Evolutionary conservation across 768 basidiomycete genomes (phyloP).

Genomic region (Sutorius australiensis): DNA sequence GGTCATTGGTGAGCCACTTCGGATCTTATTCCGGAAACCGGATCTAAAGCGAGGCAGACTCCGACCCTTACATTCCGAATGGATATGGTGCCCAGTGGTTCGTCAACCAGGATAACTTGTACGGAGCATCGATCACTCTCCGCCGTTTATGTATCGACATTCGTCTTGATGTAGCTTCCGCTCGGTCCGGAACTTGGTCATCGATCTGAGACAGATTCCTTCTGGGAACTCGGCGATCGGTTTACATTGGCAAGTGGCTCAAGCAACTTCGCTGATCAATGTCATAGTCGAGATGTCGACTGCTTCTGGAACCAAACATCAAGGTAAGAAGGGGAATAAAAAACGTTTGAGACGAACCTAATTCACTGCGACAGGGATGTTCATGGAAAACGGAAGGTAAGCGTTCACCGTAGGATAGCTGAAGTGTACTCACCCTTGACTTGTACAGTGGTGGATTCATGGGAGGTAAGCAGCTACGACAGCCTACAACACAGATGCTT

Average conservation of each 20-base stretch:
- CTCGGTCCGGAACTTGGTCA: constrained; percentile 69
- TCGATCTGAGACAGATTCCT: constrained; percentile 60
- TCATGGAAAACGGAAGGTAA: constrained; percentile 72
- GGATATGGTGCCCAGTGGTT: constrained; percentile 36
- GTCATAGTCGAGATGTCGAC: constrained; percentile 71
- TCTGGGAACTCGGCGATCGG: constrained; percentile 55
- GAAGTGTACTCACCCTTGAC: background rate
- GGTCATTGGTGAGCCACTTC: constrained; percentile 54
- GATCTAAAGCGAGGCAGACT: constrained; percentile 40
- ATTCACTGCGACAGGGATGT: constrained; percentile 39
- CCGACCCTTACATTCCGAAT: constrained; percentile 64
- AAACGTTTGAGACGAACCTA: background rate
- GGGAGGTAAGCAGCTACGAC: constrained; percentile 44
- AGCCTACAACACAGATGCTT: background rate
- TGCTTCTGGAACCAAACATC: constrained; percentile 55
- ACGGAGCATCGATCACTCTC: background rate
- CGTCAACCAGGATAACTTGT: constrained; percentile 25
- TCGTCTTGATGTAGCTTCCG: constrained; percentile 45
- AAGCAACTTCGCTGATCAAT: constrained; percentile 70
- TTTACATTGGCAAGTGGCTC: constrained; percentile 81
- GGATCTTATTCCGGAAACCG: background rate
- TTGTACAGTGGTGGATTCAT: constrained; percentile 40
- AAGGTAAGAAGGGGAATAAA: constrained; percentile 43
- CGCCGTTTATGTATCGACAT: background rate
- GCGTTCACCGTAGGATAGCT: background rate